phyloP scores from a whole-genome alignment of 345 rosid genomes.

The Dimocarpus longan region DNA sequence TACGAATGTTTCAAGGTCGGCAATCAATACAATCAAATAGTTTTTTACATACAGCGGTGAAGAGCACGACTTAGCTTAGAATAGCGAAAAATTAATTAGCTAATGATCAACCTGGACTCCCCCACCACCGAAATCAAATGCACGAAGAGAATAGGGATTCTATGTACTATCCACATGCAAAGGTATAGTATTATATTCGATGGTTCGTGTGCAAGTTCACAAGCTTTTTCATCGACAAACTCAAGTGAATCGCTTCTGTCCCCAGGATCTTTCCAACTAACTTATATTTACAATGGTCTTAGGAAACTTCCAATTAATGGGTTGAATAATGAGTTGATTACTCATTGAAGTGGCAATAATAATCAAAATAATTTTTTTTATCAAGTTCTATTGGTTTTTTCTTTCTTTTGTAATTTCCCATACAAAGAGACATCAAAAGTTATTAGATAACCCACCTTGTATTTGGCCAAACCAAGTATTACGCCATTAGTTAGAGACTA shows the following conservation, averaged over 20 bases:
- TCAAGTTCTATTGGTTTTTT: not conserved
- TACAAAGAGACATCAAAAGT: not conserved
- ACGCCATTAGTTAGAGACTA: no score
- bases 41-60: not conserved
- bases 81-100: no score
- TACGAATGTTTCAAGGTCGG: constrained; percentile 14
- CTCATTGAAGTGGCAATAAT: not conserved
- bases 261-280: not conserved
- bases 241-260: constrained; percentile 38
- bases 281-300: constrained; percentile 9
- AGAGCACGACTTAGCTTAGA: not conserved
- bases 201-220: constrained; percentile 29
- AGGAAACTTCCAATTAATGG: constrained; percentile 15
- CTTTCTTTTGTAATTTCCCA: no score
- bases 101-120: no score
- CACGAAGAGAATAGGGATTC: constrained; percentile 32
- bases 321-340: constrained; percentile 29
- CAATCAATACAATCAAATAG: constrained; percentile 1
- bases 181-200: constrained; percentile 20
- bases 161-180: constrained; percentile 36
- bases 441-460: not conserved
- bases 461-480: not conserved
- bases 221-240: constrained; percentile 29
- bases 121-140: constrained; percentile 27
- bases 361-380: not conserved